Evolutionary conservation across 2,329 filamentous ascomycete genomes (phyloP).

Genomic region (Coccinonectria pachysandricola): DNA sequence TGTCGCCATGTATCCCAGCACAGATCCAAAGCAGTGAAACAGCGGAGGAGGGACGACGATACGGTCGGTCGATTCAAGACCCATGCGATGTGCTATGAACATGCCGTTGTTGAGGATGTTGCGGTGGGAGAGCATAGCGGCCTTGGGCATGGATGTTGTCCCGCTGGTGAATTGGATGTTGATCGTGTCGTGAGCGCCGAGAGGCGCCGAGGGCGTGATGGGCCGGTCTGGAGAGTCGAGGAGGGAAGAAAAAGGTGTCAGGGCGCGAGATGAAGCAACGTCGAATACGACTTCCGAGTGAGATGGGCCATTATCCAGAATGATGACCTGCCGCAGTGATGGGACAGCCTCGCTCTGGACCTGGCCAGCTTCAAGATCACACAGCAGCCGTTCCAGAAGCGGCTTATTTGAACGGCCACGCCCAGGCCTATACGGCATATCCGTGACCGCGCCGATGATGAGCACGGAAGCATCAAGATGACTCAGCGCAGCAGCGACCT

Average conservation of each 20-base stretch:
- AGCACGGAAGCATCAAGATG: slow-evolving; percentile 67
- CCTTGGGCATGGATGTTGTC: slow-evolving; percentile 86
- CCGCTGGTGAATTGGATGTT: slow-evolving; percentile 97
- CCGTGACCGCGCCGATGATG: slow-evolving; percentile 79
- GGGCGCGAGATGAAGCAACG: slow-evolving; percentile 28
- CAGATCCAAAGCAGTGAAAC: slow-evolving; percentile 83
- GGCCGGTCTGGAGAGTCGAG: slow-evolving; percentile 21
- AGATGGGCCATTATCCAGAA: slow-evolving; percentile 63
- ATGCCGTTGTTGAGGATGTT: slow-evolving; percentile 89
- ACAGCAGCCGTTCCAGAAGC: slow-evolving; percentile 36
- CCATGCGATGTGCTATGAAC: slow-evolving; percentile 78
- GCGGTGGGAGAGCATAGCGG: slow-evolving; percentile 75
- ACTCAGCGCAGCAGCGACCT: slow-evolving; percentile 67
- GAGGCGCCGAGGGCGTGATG: slow-evolving; percentile 34
- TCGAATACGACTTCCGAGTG: slow-evolving; percentile 36
- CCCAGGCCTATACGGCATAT: slow-evolving; percentile 57
- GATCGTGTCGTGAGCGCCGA: slow-evolving; percentile 58
- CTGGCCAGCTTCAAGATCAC: slow-evolving; percentile 25
- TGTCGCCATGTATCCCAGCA: slow-evolving; percentile 93
- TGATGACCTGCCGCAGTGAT: slow-evolving; percentile 57
- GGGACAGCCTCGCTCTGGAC: slow-evolving; percentile 45
- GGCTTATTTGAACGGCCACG: slow-evolving; percentile 42
- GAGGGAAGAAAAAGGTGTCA: slow-evolving; percentile 38
- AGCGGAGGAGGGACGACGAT: slow-evolving; percentile 80
- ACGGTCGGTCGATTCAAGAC: slow-evolving; percentile 60